Evolutionary conservation across 1,139 yeast genomes (phyloP), one percentile per base, ranked within the genome.

Genomic region (Torulaspora pretoriensis): DNA sequence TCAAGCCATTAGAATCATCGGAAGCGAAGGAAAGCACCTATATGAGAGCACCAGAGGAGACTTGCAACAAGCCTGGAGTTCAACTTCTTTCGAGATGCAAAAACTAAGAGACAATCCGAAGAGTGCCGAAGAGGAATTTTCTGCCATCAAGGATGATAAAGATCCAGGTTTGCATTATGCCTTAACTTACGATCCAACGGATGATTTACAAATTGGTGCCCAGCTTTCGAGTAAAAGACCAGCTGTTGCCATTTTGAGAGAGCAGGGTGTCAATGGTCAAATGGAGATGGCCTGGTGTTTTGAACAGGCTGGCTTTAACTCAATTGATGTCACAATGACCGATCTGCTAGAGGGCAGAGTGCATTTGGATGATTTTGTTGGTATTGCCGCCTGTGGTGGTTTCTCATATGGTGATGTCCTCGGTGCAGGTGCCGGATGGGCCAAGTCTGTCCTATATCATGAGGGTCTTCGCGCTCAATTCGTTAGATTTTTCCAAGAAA

Each of bases 341-440:
- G 99, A 94, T 65, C 77, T 94, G 48, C 72, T 90, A 53, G 70
- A 75, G 32, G 95, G 95, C 34, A 74, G 73, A 57, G 83, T 84
- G 32, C 68, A 80, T n/a, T 74, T 94, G 55, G 81, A 78, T 58
- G 83, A 80, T 40, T 94, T 92, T 68, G 88, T 83, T 40, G 99
- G 99, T 51, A 61, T 94, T 47, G 98, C 97, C 44, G 98, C 98
- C 4, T 94, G 98, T 71, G 99, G 99, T 69, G 99, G 99, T 24
- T 94, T 94, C 74, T 89, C 97, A 2, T 94, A 90, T 63, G 99
- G 99, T 75, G 99, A 94, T 69, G 99, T 94, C 38, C 74, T 94
- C 50, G 98, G 99, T 55, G 98, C 98, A 25, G 99, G 97, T 65
- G 88, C 94, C 42, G 99, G 99, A 49, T 94, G 98, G 98, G 98